Base-by-base conservation (phyloP, 2,329 filamentous ascomycete genomes). In the Juglanconis juglandina region DNA sequence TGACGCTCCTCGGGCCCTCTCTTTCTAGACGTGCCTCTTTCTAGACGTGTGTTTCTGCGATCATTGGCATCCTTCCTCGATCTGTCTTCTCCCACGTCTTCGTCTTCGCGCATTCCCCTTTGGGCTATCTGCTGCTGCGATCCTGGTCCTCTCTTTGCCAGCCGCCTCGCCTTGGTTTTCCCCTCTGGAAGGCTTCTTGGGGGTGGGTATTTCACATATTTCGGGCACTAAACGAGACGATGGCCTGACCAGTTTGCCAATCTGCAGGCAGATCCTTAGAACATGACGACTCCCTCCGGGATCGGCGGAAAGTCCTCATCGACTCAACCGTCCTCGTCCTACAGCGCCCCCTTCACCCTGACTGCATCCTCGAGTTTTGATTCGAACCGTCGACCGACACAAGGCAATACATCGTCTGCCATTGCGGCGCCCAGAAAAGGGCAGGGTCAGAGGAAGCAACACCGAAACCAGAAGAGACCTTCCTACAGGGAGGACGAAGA, bases 401-500 rank as follows among this genome's bases (percentile, higher is more conserved):
- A 75, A 63, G 71, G 70, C 52, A 73, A 65, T 53, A 69, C 73
- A 37, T 71, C 70, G 13, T 61, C 70, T 44, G 60, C 74, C 32
- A 70, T 69, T 51, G 68, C 78, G 6, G 73, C 83, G 52, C 85
- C 90, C 55, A 85, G 93, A 68, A 96, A 91, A 75, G 86, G 82
- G 56, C 94, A 98, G 77, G 80, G 79, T 49, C 80, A 83, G 56
- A 89, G 89, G 74, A 93, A 88, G 72, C 92, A 95, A 74, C 92
- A 97, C 77, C 92, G 91, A 72, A 86, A 86, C 65, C 90, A 92
- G 70, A 88, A 88, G 69, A 87, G 88, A 70, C 90, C 92, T 52
- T 61, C 61, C 50, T 63, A 70, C 17, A 71, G 69, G 44, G 83
- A 89, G 72, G 87, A 93, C 78, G 92, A 96, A 78, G 92, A 96